Evolutionary conservation across 345 rosid species (phyloP), one percentile per base, ranked within the genome.

Genomic region (Capsella bursapastoris): DNA sequence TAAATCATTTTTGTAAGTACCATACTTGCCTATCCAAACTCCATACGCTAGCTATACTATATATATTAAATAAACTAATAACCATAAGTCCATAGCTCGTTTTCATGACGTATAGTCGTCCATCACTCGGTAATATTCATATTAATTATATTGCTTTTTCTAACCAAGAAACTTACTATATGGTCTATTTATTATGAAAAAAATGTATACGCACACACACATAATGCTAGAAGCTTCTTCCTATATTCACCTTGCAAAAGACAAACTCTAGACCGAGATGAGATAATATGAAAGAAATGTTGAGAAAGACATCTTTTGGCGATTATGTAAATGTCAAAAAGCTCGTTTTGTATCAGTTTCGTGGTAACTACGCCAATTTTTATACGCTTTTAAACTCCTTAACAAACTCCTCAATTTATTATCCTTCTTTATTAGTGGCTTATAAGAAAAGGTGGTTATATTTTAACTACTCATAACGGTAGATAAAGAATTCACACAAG

Each of bases 101-200:
- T 77, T 64, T 70, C 76, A 31, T 77, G 80, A 70, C 80, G 67
- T 63, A 2, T 62, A 48, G 66, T 65, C 67, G 59, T 49, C 50
- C 73, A 31, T 51, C 64, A 32, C 63, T 48, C 11, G 28, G 58
- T 45, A 41, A 14, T 56, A 44, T 34, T 6, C 7, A 7, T 34
- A 8, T 34, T 34, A 34, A 22, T 38, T 57, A 53, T 63, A 55
- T 73, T 43, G 29, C 25, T 37, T 53, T 22, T 53, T 44, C 37
- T 32, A 60, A 66, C 57, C 40, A 44, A 68, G 57, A 60, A 37
- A 44, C 57, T 14, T 57, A 52, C 37, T 14, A 34, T 34, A 29
- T 27, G 70, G 57, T 52, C 74, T 5, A 45, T 69, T 37, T 50
- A 15, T 12, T 59, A 44, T 50, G 11, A 43, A 4, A 43, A 43